Conservation (phyloP, 495 filamentous ascomycete species). For the Trichoderma virens region DNA sequence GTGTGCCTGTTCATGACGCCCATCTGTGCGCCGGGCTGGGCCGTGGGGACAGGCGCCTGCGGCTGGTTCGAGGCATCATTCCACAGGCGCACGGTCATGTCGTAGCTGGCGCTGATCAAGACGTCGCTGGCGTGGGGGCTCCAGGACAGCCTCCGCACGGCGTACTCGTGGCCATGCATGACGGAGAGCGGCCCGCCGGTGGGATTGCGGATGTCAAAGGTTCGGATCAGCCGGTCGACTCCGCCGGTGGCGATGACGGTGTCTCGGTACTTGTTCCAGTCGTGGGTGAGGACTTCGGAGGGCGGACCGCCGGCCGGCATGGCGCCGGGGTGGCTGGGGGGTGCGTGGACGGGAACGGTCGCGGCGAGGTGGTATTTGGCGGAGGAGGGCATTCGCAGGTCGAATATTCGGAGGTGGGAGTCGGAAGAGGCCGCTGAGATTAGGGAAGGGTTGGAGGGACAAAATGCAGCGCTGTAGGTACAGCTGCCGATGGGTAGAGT, state of each 20-base stretch:
- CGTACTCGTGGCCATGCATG: slow-evolving; percentile 82
- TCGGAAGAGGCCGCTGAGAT: slow-evolving; percentile 79
- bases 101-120: slow-evolving; percentile 82
- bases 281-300: slow-evolving; percentile 81
- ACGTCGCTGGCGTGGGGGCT: slow-evolving; percentile 84
- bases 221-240: slow-evolving; percentile 80
- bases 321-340: slow-evolving; percentile 35
- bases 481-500: slow-evolving; percentile 86
- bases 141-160: slow-evolving; percentile 78
- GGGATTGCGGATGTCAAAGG: slow-evolving; percentile 77
- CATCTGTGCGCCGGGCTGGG: slow-evolving; percentile 56
- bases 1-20: slow-evolving; percentile 88
- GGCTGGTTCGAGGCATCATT: slow-evolving; percentile 56
- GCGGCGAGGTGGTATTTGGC: slow-evolving; percentile 75
- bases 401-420: slow-evolving; percentile 79
- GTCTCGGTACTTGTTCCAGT: slow-evolving; percentile 97
- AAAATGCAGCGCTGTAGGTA: slow-evolving; percentile 80
- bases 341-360: slow-evolving; percentile 67
- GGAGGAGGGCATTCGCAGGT: slow-evolving; percentile 72
- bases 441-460: slow-evolving; percentile 67
- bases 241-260: slow-evolving; percentile 77
- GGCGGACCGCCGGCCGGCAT: slow-evolving; percentile 31
- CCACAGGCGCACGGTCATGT: slow-evolving; percentile 96
- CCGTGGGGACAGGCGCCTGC: slow-evolving; percentile 17
- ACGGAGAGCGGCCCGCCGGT: slow-evolving; percentile 59